Percentiles rank a stretch among this genome's conserved stretches.
These are phyloP conservation scores for Tephrocybe rancida DNA, from an alignment of 768 basidiomycete species.

Conservation along the genomic window DNA sequence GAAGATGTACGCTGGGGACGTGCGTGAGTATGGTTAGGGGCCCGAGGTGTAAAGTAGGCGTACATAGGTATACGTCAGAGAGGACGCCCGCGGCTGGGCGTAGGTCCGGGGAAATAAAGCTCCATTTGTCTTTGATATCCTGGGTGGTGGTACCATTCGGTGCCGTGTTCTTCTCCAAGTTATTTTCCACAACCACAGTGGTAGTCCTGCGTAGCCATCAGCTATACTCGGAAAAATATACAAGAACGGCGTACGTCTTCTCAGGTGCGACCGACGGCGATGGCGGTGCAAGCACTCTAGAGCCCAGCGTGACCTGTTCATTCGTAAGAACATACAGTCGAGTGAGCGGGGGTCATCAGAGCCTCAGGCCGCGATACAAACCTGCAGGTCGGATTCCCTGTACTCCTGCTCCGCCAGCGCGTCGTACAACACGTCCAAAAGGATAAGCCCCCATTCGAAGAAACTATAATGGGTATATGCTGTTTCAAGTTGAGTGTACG, in stretches of 20 bases:
- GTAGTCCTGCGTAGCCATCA: no score
- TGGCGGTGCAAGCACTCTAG: not conserved
- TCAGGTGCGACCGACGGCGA: not conserved
- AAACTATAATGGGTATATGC: constrained; percentile 88
- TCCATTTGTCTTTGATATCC: not conserved
- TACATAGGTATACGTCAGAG: constrained; percentile 61
- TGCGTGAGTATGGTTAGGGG: no score
- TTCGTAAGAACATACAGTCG: not conserved
- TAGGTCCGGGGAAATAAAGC: constrained; percentile 14
- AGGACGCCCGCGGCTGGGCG: constrained; percentile 30
- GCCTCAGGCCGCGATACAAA: constrained; percentile 24
- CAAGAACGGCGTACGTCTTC: constrained; percentile 4
- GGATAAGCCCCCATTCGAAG: constrained; percentile 85
- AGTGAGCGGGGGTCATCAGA: not conserved
- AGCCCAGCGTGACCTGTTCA: constrained; percentile 29
- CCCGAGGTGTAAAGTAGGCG: constrained; percentile 16
- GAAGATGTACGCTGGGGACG: constrained; percentile 64
- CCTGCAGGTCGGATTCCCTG: constrained; percentile 52
- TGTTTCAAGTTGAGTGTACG: constrained; percentile 24
- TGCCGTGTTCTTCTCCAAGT: not conserved
- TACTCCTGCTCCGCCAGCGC: constrained; percentile 67
- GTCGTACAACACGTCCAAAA: constrained; percentile 74
- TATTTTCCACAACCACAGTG: constrained; percentile 3
- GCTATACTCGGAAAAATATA: no score
- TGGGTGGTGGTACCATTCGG: not conserved